phyloP scores from a whole-genome alignment of 2,329 filamentous ascomycete species.

The Curvularia eragrostidis region DNA sequence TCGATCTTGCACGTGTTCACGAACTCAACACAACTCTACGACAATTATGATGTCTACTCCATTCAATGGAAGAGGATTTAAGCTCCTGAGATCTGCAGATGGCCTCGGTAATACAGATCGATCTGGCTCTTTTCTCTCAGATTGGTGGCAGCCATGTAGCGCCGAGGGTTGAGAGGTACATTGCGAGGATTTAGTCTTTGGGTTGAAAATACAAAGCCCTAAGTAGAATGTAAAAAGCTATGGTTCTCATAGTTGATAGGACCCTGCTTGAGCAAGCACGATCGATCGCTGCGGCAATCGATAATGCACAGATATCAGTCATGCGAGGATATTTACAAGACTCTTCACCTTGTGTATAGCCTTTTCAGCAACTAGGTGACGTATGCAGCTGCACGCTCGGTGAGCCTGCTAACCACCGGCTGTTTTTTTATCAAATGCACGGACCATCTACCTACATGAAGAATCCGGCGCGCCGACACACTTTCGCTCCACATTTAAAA shows the following conservation, averaged over 20 bases:
- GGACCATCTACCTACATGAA: not conserved
- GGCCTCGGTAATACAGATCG: too few relatives aligned
- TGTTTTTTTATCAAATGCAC: not conserved
- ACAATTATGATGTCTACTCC: not conserved
- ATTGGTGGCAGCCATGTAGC: too few relatives aligned
- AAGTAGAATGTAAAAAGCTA: too few relatives aligned
- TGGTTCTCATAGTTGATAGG: too few relatives aligned
- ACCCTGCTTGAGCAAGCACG: too few relatives aligned
- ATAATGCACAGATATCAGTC: too few relatives aligned
- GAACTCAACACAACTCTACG: not conserved
- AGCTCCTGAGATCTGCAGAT: not conserved
- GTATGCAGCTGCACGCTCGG: not conserved
- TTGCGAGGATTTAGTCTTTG: too few relatives aligned
- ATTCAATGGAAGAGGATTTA: not conserved
- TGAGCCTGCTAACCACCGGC: not conserved
- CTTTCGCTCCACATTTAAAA: conserved; percentile 2
- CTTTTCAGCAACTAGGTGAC: not conserved
- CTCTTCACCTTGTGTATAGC: not conserved
- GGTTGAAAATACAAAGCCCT: too few relatives aligned
- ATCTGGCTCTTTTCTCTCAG: too few relatives aligned
- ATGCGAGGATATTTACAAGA: too few relatives aligned
- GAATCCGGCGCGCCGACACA: not conserved
- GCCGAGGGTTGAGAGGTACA: too few relatives aligned
- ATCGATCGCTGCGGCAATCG: too few relatives aligned
- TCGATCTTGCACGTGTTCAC: not conserved